phyloP scores from a whole-genome alignment of 164 flowering plant genomes.

The Dillenia turbinata region DNA sequence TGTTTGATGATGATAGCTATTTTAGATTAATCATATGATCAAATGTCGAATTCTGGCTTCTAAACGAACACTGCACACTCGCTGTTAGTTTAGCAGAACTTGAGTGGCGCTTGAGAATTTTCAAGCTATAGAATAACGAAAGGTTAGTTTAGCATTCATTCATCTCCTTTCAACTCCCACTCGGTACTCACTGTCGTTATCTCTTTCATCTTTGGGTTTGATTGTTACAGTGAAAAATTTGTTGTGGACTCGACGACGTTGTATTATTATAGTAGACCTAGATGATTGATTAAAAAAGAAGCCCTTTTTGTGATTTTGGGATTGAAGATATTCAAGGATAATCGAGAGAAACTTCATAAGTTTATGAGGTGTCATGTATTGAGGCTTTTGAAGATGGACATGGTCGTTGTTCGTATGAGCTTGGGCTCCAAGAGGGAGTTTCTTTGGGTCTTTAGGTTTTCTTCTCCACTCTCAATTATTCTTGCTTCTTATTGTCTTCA shows the following conservation, averaged over 20 bases:
- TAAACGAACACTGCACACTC: too few relatives aligned
- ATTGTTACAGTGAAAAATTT: too few relatives aligned
- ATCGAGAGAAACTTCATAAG: conserved; percentile 64
- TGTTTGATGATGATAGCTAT: too few relatives aligned
- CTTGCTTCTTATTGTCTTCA: not conserved
- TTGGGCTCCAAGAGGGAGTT: conserved; percentile 83
- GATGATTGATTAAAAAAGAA: conserved; percentile 89
- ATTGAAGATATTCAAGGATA: conserved; percentile 70
- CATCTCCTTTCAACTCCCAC: conserved; percentile 13
- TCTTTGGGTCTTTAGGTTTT: conserved; percentile 59
- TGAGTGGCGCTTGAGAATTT: conserved; percentile 38
- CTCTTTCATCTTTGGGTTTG: too few relatives aligned
- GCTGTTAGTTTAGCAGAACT: conserved; percentile 9
- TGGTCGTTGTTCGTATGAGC: conserved; percentile 79
- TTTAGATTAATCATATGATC: too few relatives aligned
- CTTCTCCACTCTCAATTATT: not conserved
- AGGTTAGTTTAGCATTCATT: conserved; percentile 19
- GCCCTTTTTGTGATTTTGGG: conserved; percentile 75
- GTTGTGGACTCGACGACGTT: not conserved
- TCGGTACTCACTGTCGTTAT: not conserved
- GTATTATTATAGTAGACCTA: conserved; percentile 88
- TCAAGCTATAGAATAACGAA: conserved; percentile 21
- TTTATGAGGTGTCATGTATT: conserved; percentile 65
- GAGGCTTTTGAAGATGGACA: conserved; percentile 81
- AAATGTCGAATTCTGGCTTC: too few relatives aligned